Percentiles rank a stretch among this genome's conserved stretches.
Evolutionary conservation across 2,329 filamentous ascomycete species (phyloP).

Genomic region (Sclerotinia spermophila): DNA sequence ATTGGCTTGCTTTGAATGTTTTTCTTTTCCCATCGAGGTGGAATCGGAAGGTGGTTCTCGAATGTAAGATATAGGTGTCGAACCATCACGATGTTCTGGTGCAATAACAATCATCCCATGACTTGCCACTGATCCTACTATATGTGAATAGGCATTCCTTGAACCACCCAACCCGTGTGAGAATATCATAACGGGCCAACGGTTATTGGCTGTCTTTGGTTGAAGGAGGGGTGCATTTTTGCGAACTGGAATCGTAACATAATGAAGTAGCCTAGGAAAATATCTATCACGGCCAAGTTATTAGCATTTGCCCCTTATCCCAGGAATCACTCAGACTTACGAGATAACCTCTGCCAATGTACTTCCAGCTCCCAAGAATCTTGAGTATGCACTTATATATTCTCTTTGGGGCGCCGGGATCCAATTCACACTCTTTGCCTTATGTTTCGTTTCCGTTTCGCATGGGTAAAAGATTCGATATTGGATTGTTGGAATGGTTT

Average conservation of each 20-base stretch:
- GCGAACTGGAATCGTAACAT: constrained; percentile 67
- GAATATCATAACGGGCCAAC: constrained; percentile 82
- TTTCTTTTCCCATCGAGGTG: constrained; percentile 36
- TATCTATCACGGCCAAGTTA: constrained; percentile 44
- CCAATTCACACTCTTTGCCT: constrained; percentile 61
- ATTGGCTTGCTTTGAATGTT: constrained; percentile 31
- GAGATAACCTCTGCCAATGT: constrained; percentile 57
- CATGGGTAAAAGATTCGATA: constrained; percentile 83
- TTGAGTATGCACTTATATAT: constrained; percentile 70
- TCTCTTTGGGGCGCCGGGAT: constrained; percentile 72
- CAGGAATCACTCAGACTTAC: constrained; percentile 41
- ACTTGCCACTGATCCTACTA: constrained; percentile 73
- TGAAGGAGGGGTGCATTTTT: constrained; percentile 65
- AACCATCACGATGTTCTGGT: constrained; percentile 80
- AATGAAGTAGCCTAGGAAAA: constrained; percentile 68
- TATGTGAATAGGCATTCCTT: constrained; percentile 80
- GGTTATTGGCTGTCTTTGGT: constrained; percentile 41
- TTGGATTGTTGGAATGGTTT: constrained; percentile 66
- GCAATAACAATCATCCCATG: constrained; percentile 79
- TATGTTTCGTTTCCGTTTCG: constrained; percentile 39
- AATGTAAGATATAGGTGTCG: constrained; percentile 69
- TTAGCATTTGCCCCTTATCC: background rate
- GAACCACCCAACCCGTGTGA: constrained; percentile 81
- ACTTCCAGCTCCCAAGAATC: constrained; percentile 66
- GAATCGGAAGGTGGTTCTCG: constrained; percentile 51